Evolutionary conservation across 805 yeast genomes (phyloP).

Genomic region (Komagataella mondaviorum): DNA sequence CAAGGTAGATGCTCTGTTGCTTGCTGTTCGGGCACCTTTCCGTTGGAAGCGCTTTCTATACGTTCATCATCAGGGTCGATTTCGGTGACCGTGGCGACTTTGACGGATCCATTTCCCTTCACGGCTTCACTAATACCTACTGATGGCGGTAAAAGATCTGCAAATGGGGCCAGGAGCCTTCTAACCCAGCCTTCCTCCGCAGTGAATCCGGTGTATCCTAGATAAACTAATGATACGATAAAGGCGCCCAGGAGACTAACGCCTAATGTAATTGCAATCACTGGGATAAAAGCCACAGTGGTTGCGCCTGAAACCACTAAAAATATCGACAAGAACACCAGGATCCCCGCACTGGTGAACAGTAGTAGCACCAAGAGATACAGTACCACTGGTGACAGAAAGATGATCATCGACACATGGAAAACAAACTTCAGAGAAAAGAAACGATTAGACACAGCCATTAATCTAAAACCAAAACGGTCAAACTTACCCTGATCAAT

Average conservation of each 20-base stretch:
- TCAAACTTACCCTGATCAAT: background rate
- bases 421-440: background rate
- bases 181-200: background rate
- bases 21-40: background rate
- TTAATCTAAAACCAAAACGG: background rate
- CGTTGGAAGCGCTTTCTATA: background rate
- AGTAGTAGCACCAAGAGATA: background rate
- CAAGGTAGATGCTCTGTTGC: background rate
- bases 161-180: background rate
- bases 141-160: background rate
- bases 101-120: background rate
- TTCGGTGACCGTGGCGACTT: background rate
- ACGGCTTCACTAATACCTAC: background rate
- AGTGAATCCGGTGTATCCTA: background rate
- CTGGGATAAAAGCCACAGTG: background rate
- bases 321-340: background rate
- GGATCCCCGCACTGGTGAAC: background rate
- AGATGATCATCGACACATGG: background rate
- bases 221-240: background rate
- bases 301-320: background rate
- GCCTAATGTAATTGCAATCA: background rate
- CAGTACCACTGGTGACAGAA: background rate
- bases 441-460: background rate
- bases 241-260: background rate
- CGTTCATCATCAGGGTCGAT: background rate